Percentiles rank a stretch among this genome's conserved stretches.
phyloP scores from a whole-genome alignment of 1,284 basidiomycete genomes.

The Boletus subluridellus region DNA sequence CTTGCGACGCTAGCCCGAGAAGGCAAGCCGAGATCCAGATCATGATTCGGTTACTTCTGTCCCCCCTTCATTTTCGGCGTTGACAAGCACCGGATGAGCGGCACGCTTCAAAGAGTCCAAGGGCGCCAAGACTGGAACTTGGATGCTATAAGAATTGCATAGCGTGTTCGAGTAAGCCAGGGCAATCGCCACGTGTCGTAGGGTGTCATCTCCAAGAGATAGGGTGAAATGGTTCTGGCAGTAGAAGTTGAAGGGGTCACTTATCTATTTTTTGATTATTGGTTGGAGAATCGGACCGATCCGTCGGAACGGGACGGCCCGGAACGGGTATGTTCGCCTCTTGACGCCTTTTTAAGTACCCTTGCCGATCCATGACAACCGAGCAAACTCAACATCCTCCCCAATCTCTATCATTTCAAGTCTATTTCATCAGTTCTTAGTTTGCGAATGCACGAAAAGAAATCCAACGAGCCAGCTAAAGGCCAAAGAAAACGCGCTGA shows the following conservation, averaged over 20 bases:
- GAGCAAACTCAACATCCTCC: not conserved
- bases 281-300: not conserved
- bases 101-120: not conserved
- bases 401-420: not conserved
- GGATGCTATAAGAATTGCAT: not conserved
- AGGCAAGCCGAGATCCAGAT: conserved; percentile 9
- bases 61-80: not conserved
- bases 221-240: not conserved
- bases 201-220: not conserved
- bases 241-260: not conserved
- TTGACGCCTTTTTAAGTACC: not conserved
- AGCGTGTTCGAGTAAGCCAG: not conserved
- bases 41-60: not conserved
- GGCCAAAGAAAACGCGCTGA: not conserved
- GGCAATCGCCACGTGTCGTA: not conserved
- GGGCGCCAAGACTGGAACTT: not conserved
- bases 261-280: not conserved
- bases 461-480: not conserved
- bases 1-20: not conserved
- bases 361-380: not conserved
- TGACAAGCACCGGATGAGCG: not conserved
- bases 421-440: not conserved
- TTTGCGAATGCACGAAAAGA: not conserved
- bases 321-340: not conserved
- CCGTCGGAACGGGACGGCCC: not conserved